A percentile compares a stretch with the other conserved stretches of the same genome.
Evolutionary conservation across 371 early-diverging fungal genomes (phyloP).

Genomic region (Apophysomyces elegans): DNA sequence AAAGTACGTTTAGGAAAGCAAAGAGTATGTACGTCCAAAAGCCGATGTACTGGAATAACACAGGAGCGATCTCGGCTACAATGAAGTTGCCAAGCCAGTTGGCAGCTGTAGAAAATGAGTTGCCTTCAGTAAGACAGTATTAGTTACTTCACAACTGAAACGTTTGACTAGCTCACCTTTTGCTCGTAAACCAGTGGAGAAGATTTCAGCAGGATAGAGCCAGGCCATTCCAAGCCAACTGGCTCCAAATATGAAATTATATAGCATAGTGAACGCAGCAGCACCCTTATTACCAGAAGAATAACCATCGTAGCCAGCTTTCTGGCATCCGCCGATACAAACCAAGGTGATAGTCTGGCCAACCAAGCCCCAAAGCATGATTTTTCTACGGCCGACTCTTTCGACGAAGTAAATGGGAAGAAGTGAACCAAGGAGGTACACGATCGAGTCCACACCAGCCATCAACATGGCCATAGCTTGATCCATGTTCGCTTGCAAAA

Average conservation of each 20-base stretch:
- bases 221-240: constrained; percentile 59
- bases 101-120: constrained; percentile 51
- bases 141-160: background rate
- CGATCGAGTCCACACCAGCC: constrained; percentile 43
- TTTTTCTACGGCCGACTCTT: constrained; percentile 28
- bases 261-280: constrained; percentile 35
- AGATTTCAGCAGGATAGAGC: constrained; percentile 67
- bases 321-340: constrained; percentile 33
- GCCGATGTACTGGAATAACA: constrained; percentile 25
- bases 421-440: constrained; percentile 45
- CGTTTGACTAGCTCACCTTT: constrained; percentile 17
- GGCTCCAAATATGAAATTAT: constrained; percentile 52
- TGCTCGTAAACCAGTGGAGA: constrained; percentile 38
- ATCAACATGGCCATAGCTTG: constrained; percentile 35
- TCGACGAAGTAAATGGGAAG: constrained; percentile 32
- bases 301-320: constrained; percentile 21
- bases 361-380: constrained; percentile 32
- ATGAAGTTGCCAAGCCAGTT: constrained; percentile 58
- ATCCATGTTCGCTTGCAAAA: constrained; percentile 38
- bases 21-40: constrained; percentile 32
- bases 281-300: constrained; percentile 20
- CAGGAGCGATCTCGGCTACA: constrained; percentile 30
- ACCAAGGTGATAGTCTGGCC: constrained; percentile 22
- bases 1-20: constrained; percentile 25
- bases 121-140: constrained; percentile 16